These are phyloP conservation scores for Moesziomyces sp. DNA, from an alignment of 1,284 basidiomycete species.

Conservation along the genomic window DNA sequence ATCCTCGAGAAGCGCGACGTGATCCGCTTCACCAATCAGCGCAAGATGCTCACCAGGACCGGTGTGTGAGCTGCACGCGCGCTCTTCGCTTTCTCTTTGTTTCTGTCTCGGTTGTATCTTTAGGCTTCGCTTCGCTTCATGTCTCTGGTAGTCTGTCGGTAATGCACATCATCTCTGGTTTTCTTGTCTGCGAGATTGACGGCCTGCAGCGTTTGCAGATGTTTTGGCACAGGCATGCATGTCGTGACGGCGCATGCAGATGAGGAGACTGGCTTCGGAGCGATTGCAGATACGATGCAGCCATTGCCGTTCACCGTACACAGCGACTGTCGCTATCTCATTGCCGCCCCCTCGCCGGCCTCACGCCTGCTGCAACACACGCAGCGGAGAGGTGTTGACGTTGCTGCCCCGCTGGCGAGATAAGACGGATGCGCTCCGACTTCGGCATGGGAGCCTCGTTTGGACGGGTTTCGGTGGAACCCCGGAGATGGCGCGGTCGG, in stretches of 20 bases:
- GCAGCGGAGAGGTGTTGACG: no score
- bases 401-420: background rate
- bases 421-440: background rate
- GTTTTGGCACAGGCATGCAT: background rate
- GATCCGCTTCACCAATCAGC: conserved; percentile 79
- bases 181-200: background rate
- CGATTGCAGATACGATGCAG: background rate
- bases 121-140: background rate
- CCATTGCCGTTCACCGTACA: no score
- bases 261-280: background rate
- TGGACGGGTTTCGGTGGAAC: conserved; percentile 24
- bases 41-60: conserved; percentile 64
- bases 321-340: no score
- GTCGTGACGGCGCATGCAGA: background rate
- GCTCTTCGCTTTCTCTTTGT: background rate
- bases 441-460: background rate
- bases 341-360: no score
- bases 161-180: background rate
- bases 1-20: conserved; percentile 95
- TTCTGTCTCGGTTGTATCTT: background rate
- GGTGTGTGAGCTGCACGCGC: conserved; percentile 49
- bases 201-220: no score
- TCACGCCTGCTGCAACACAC: no score
- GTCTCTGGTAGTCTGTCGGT: background rate
- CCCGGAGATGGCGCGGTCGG: conserved; percentile 18